These are phyloP conservation scores for Trichoderma endophyticum DNA, from an alignment of 2,329 filamentous ascomycete species.

Conservation along the genomic window DNA sequence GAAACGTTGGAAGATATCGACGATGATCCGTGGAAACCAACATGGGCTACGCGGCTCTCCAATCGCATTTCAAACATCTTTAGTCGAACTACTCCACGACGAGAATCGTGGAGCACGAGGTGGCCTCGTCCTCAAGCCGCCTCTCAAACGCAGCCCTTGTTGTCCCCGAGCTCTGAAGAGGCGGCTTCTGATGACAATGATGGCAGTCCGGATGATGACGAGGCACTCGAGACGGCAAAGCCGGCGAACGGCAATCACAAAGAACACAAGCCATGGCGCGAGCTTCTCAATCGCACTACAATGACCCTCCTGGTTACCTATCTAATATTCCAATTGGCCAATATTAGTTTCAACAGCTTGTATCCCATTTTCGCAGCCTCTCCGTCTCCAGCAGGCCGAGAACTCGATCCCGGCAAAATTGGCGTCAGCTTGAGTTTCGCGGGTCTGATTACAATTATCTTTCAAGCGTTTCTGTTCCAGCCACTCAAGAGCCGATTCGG, in stretches of 20 bases:
- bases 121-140: conserved; percentile 34
- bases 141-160: conserved; percentile 28
- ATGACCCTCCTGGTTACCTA: conserved; percentile 80
- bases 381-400: conserved; percentile 70
- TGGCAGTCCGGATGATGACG: conserved; percentile 8
- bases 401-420: conserved; percentile 73
- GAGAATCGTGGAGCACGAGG: conserved; percentile 39
- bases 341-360: conserved; percentile 91
- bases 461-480: conserved; percentile 84
- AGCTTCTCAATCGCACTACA: conserved; percentile 75
- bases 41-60: conserved; percentile 33
- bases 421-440: conserved; percentile 82
- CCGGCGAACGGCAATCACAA: conserved; percentile 11
- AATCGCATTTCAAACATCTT: conserved; percentile 26
- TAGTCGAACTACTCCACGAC: conserved; percentile 19
- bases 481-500: conserved; percentile 74
- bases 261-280: conserved; percentile 37
- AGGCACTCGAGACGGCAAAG: not conserved
- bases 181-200: conserved; percentile 27
- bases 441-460: conserved; percentile 79
- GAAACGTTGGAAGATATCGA: conserved; percentile 59
- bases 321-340: conserved; percentile 88
- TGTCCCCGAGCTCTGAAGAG: conserved; percentile 24
- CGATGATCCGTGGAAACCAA: conserved; percentile 30
- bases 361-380: conserved; percentile 91